A percentile compares a stretch with the other conserved stretches of the same genome.
These are phyloP conservation scores for Epichloe baconii DNA, from an alignment of 2,329 filamentous ascomycete genomes.

Conservation along the genomic window DNA sequence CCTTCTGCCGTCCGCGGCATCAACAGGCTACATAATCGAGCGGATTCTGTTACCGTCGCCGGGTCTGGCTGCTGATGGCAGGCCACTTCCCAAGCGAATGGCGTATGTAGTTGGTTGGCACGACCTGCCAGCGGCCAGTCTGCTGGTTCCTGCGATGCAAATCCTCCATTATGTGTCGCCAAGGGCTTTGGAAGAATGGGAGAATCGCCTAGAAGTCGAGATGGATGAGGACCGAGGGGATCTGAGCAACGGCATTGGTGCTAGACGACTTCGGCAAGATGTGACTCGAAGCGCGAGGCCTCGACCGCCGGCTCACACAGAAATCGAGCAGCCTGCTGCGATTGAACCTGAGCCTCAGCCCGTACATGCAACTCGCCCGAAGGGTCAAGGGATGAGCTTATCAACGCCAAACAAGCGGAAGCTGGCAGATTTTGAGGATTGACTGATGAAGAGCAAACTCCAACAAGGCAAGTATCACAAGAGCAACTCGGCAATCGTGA, in stretches of 20 bases:
- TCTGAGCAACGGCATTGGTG: conserved; percentile 14
- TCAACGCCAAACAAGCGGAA: conserved; percentile 23
- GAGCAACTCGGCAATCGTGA: conserved; percentile 9
- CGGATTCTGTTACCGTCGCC: conserved; percentile 33
- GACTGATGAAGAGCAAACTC: conserved; percentile 18
- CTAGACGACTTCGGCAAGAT: conserved; percentile 5
- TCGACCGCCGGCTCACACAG: conserved; percentile 16
- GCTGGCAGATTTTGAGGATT: conserved; percentile 17
- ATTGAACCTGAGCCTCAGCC: conserved; percentile 14
- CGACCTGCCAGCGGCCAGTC: conserved; percentile 35
- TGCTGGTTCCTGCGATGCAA: conserved; percentile 31
- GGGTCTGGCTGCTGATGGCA: conserved; percentile 20
- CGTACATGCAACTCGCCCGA: conserved; percentile 8
- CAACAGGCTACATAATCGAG: conserved; percentile 43
- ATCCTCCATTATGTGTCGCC: conserved; percentile 48
- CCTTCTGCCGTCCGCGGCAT: conserved; percentile 35
- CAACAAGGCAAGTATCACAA: conserved; percentile 15
- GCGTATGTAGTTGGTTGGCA: conserved; percentile 43
- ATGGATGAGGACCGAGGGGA: conserved; percentile 26
- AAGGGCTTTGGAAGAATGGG: conserved; percentile 42
- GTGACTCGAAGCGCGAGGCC: conserved; percentile 10
- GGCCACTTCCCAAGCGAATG: conserved; percentile 28
- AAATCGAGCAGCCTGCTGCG: conserved; percentile 13
- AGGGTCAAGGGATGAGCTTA: conserved; percentile 21
- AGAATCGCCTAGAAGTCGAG: conserved; percentile 30